Evolutionary conservation across 1,139 yeast species (phyloP), one percentile per base, ranked within the genome.

Genomic region (Pichia sp.): DNA sequence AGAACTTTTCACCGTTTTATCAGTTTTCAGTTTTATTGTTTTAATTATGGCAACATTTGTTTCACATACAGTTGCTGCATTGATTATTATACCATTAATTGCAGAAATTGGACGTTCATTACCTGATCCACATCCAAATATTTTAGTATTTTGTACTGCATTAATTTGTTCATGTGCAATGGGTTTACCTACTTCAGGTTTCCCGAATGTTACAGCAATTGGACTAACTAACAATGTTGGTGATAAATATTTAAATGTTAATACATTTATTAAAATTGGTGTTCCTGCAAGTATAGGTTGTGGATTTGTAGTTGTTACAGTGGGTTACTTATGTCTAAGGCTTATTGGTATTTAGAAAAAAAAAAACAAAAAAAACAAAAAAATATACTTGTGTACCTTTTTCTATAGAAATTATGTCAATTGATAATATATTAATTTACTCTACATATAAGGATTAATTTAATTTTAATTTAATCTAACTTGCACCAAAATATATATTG

Each of bases 111-210:
- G 97, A 26, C 76, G 80, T 23, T 71, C 81, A 25, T 70, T 90
- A 66, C 78, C 81, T 12, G 73, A 75, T 32, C 85, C 87, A 4
- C 90, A 81, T 59, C 86, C 92, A 22, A 69, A 76, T 45, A 63
- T 89, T 44, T 69, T 90, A 57, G 83, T 90, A 41, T 83, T 90
- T 92, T 78, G 83, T 23, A 75, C 94, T 16, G 92, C 96, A 0
- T 70, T 90, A 55, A 66, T 90, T 51, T 87, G 96, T 54, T 87
- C 96, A 0, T 81, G 82, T 40, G 97, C 97, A 4, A 90, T 90
- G 97, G 97, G 95, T 10, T 71, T 90, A 49, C 97, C 97, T 27
- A 90, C 97, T 0, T 85, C 95, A 1, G 97, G 97, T 0, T 90
- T 90, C 74, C 97, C 97, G 20, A 90, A 90, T 57, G 96, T 90